A percentile compares a stretch with the other conserved stretches of the same genome.
Evolutionary conservation across 2,329 filamentous ascomycete genomes (phyloP).

Genomic region (Fusarium sp.): DNA sequence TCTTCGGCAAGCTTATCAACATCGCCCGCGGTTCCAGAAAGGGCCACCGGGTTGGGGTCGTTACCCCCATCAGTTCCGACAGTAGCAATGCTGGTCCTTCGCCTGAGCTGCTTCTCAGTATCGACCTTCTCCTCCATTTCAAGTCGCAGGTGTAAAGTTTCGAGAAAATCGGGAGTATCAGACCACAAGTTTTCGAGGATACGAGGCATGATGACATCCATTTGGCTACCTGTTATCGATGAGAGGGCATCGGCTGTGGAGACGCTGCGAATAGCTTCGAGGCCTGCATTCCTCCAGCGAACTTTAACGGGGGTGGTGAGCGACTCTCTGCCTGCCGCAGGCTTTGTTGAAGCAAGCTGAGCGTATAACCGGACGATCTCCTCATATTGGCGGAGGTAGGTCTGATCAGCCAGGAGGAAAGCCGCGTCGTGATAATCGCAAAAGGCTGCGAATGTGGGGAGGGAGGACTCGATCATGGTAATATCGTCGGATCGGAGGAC

Average conservation of each 20-base stretch:
- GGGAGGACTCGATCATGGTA: conserved; percentile 91
- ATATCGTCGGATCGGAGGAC: conserved; percentile 90
- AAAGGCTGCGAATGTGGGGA: conserved; percentile 88
- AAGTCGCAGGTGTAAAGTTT: conserved; percentile 76
- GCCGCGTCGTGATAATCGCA: conserved; percentile 91
- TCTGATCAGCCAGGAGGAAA: conserved; percentile 86
- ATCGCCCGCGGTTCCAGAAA: conserved; percentile 86
- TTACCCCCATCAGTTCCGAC: conserved; percentile 73
- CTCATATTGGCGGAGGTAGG: conserved; percentile 86
- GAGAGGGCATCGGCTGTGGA: conserved; percentile 85
- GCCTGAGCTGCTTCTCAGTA: conserved; percentile 72
- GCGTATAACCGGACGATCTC: conserved; percentile 86
- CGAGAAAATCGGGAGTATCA: conserved; percentile 78
- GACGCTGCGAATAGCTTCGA: conserved; percentile 85
- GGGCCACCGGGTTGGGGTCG: conserved; percentile 77
- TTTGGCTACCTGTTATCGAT: conserved; percentile 81
- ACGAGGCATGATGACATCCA: conserved; percentile 84
- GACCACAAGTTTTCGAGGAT: conserved; percentile 90
- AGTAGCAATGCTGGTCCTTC: conserved; percentile 85
- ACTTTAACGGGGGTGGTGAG: conserved; percentile 81
- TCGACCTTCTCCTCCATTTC: conserved; percentile 78
- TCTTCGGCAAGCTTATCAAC: conserved; percentile 92
- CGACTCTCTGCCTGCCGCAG: conserved; percentile 65
- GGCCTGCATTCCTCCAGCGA: conserved; percentile 81
- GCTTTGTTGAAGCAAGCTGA: conserved; percentile 79